Conservation (phyloP, 305 asterid genomes). For the Vinca major region DNA sequence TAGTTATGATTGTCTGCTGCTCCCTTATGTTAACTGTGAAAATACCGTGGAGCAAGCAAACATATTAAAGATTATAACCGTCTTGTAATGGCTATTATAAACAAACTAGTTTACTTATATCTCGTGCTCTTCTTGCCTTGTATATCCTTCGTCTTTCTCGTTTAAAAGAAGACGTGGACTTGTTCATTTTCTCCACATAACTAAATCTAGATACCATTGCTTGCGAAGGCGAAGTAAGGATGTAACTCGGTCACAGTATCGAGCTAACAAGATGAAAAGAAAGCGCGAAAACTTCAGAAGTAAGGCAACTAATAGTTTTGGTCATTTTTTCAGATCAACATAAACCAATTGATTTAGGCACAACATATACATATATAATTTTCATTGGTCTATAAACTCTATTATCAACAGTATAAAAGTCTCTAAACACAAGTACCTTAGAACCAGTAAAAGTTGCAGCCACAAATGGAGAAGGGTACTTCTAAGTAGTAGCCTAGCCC, state of each 20-base stretch:
- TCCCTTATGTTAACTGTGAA: neutral
- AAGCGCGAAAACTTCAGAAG: neutral
- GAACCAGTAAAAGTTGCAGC: conserved; percentile 7
- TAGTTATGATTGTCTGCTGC: neutral
- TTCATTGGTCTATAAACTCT: neutral
- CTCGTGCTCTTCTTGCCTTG: neutral
- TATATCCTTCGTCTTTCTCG: neutral
- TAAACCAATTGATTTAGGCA: neutral
- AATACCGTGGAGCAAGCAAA: neutral
- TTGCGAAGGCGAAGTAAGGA: neutral
- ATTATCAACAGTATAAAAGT: neutral
- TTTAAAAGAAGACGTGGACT: neutral
- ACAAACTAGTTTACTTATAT: neutral
- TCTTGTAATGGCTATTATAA: neutral
- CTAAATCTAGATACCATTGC: too few species aligned
- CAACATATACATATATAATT: neutral
- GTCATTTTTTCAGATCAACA: neutral
- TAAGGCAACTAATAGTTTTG: neutral
- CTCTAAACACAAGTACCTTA: neutral
- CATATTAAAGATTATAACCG: neutral
- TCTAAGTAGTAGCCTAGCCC: neutral
- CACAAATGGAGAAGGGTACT: neutral
- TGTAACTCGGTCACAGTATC: neutral
- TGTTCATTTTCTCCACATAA: neutral
- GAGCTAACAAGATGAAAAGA: neutral